A percentile compares a stretch with the other conserved stretches of the same genome.
phyloP scores from a whole-genome alignment of 441 rosid genomes.

The Codiaeum variegatum region DNA sequence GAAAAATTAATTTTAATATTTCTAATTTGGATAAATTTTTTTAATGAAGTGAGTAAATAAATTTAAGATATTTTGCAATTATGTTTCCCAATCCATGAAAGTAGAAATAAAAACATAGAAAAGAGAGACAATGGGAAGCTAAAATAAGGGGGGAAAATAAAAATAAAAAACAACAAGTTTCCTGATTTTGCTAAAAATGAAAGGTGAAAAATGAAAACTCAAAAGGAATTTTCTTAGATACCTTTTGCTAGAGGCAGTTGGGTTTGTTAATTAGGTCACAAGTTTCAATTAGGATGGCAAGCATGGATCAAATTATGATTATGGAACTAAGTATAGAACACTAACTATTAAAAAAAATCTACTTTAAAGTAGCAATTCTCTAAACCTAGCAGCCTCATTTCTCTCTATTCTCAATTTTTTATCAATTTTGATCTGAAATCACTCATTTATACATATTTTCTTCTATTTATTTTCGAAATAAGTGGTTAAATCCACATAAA shows the following conservation, averaged over 20 bases:
- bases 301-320: slow-evolving; percentile 15
- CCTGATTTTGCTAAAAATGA: slow-evolving; percentile 5
- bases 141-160: neutral
- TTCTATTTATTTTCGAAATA: too few relatives aligned
- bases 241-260: neutral
- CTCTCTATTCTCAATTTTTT: too few relatives aligned
- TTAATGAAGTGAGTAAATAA: too few relatives aligned
- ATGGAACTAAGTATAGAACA: neutral
- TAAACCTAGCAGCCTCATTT: too few relatives aligned
- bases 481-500: too few relatives aligned
- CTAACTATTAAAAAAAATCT: too few relatives aligned
- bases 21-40: too few relatives aligned
- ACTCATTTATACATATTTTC: too few relatives aligned
- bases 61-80: too few relatives aligned
- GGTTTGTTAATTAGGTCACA: slow-evolving; percentile 7
- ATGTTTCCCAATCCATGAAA: neutral
- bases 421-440: too few relatives aligned
- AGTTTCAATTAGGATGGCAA: slow-evolving; percentile 12
- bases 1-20: too few relatives aligned
- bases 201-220: neutral
- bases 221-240: neutral
- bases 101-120: neutral
- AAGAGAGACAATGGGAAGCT: neutral
- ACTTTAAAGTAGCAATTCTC: too few relatives aligned
- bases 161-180: neutral